These are phyloP conservation scores for Amanita jacksonii DNA, from an alignment of 768 basidiomycete genomes.

Conservation along the genomic window DNA sequence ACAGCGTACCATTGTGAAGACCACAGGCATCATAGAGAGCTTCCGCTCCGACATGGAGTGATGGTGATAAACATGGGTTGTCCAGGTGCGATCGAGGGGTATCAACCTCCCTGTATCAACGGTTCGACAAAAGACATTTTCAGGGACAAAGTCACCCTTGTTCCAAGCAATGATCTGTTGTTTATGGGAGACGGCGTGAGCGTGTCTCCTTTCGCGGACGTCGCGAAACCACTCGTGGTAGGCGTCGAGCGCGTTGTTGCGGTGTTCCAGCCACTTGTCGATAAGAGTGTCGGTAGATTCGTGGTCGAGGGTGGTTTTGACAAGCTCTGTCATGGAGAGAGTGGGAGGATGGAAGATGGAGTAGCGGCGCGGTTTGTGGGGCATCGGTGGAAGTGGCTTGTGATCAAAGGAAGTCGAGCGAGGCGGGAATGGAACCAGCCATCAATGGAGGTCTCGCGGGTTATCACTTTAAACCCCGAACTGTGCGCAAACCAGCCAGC, in stretches of 20 bases:
- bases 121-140: constrained; percentile 72
- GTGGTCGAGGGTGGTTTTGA: constrained; percentile 69
- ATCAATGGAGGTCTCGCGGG: no score
- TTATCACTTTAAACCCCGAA: no score
- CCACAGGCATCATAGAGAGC: constrained; percentile 69
- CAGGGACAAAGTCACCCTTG: constrained; percentile 70
- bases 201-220: constrained; percentile 57
- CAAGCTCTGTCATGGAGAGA: constrained; percentile 69
- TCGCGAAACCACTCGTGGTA: constrained; percentile 73
- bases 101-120: constrained; percentile 72
- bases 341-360: constrained; percentile 57
- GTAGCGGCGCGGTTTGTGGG: constrained; percentile 39
- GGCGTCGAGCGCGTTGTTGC: constrained; percentile 47
- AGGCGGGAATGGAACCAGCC: constrained; percentile 3
- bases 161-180: constrained; percentile 49
- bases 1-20: constrained; percentile 63
- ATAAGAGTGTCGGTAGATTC: constrained; percentile 71
- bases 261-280: constrained; percentile 78
- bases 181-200: constrained; percentile 28
- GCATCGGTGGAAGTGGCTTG: constrained; percentile 21
- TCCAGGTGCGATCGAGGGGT: constrained; percentile 75
- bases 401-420: not conserved
- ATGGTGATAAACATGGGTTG: constrained; percentile 73
- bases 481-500: constrained; percentile 21
- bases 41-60: constrained; percentile 65